phyloP scores from a whole-genome alignment of 202 grass and related monocot genomes.

The Setaria italica region DNA sequence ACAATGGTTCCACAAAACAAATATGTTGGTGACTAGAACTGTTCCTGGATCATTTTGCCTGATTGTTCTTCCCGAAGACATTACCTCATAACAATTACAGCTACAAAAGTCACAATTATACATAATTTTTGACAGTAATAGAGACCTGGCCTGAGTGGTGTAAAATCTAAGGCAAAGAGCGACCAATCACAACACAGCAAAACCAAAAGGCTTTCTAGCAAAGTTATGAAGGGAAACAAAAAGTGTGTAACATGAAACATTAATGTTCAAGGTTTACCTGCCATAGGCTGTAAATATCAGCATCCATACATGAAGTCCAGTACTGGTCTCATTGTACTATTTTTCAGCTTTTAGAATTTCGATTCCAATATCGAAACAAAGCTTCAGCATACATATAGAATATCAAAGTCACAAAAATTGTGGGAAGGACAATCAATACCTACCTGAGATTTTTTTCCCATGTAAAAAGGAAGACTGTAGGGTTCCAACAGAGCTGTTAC shows the following conservation, averaged over 20 bases:
- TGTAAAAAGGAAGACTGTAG: constrained; percentile 65
- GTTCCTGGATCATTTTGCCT: not conserved
- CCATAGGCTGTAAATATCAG: constrained; percentile 34
- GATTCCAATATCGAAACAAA: constrained; percentile 38
- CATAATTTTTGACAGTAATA: not conserved
- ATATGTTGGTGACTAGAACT: not conserved
- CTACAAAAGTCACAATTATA: not conserved
- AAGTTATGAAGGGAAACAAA: not conserved
- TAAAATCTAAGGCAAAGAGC: not conserved
- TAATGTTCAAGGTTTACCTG: constrained; percentile 49
- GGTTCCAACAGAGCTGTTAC: constrained; percentile 79
- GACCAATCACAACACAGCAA: not conserved
- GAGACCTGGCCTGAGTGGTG: not conserved
- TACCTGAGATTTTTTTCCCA: constrained; percentile 62
- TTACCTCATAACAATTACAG: not conserved
- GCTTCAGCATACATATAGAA: constrained; percentile 39
- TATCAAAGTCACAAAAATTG: constrained; percentile 39
- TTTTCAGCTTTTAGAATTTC: constrained; percentile 55
- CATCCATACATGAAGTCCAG: constrained; percentile 46
- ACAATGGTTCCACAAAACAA: not conserved
- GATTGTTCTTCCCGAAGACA: constrained; percentile 27
- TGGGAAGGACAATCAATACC: constrained; percentile 54
- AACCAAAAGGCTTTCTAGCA: constrained; percentile 16
- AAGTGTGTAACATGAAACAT: constrained; percentile 15
- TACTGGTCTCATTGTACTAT: constrained; percentile 43